Conservation (phyloP, 495 filamentous ascomycete genomes). For the Parmelia sp. region DNA sequence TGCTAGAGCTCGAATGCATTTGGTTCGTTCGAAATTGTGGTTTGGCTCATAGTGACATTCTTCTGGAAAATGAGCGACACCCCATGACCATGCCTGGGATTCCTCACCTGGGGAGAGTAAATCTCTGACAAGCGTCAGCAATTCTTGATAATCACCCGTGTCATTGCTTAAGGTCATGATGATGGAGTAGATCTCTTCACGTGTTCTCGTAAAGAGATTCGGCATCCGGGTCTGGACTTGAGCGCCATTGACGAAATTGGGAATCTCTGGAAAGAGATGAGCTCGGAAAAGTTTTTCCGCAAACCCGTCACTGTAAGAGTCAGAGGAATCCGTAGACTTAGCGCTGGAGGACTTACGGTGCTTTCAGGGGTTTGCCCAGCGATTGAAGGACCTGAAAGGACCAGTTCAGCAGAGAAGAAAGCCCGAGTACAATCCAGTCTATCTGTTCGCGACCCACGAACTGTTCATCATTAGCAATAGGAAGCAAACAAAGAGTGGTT, state of each 20-base stretch:
- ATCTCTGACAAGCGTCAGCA: slow-evolving; percentile 49
- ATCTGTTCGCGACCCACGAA: slow-evolving; percentile 46
- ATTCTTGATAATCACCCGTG: slow-evolving; percentile 42
- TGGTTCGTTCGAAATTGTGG: slow-evolving; percentile 56
- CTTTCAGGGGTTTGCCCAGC: slow-evolving; percentile 41
- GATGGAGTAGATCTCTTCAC: slow-evolving; percentile 59
- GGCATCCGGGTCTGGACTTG: slow-evolving; percentile 36
- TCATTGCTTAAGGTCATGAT: slow-evolving; percentile 54
- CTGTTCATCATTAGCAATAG: slow-evolving; percentile 21
- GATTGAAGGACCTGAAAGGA: slow-evolving; percentile 45
- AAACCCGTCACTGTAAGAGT: slow-evolving; percentile 38
- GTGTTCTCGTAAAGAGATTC: slow-evolving; percentile 49
- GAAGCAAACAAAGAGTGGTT: slow-evolving; percentile 6
- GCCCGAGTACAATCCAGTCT: slow-evolving; percentile 45
- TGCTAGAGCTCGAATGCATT: slow-evolving; percentile 63
- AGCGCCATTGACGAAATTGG: slow-evolving; percentile 21
- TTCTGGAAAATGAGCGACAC: slow-evolving; percentile 26
- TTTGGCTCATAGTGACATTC: slow-evolving; percentile 52
- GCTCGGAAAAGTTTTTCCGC: slow-evolving; percentile 55
- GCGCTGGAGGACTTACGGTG: slow-evolving; percentile 31
- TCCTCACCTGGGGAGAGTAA: slow-evolving; percentile 45
- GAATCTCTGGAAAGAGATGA: slow-evolving; percentile 65
- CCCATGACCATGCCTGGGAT: slow-evolving; percentile 24
- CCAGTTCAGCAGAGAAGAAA: slow-evolving; percentile 41
- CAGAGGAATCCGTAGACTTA: slow-evolving; percentile 3